phyloP scores from a whole-genome alignment of 2,329 filamentous ascomycete genomes.

The Rhexocercosporidium sp. region DNA sequence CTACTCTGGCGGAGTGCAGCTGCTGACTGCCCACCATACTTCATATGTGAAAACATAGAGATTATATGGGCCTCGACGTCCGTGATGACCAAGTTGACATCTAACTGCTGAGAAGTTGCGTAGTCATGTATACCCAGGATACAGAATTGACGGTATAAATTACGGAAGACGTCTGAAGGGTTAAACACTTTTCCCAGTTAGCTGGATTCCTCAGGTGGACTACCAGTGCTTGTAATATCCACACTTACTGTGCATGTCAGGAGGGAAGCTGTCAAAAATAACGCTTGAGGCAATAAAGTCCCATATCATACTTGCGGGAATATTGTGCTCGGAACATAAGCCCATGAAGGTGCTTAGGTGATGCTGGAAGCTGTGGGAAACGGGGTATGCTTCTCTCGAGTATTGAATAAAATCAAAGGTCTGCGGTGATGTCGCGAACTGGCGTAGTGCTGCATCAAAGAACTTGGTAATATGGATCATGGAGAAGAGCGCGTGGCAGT shows the following conservation, averaged over 20 bases:
- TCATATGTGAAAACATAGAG: constrained; percentile 27
- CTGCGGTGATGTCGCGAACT: constrained; percentile 17
- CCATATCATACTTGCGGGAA: constrained; percentile 23
- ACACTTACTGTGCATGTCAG: constrained; percentile 34
- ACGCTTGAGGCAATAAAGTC: constrained; percentile 32
- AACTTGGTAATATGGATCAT: constrained; percentile 25
- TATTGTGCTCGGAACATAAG: constrained; percentile 19
- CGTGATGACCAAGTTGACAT: constrained; percentile 22
- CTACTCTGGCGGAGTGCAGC: constrained; percentile 18
- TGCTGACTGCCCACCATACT: constrained; percentile 18
- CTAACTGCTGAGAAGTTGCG: constrained; percentile 20
- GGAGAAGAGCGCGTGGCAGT: constrained; percentile 29
- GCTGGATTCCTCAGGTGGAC: constrained; percentile 7
- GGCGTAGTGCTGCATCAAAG: constrained; percentile 25
- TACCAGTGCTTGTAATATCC: not conserved
- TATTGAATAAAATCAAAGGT: constrained; percentile 31
- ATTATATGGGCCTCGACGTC: constrained; percentile 25
- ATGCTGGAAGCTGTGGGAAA: constrained; percentile 21
- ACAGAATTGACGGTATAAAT: constrained; percentile 23
- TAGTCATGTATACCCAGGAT: constrained; percentile 23
- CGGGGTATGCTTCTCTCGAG: constrained; percentile 20
- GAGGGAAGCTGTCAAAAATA: constrained; percentile 33
- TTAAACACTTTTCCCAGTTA: constrained; percentile 21
- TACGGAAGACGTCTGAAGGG: constrained; percentile 26
- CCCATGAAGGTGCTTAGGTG: constrained; percentile 24